Evolutionary conservation across 2,329 filamentous ascomycete genomes (phyloP), one percentile per base, ranked within the genome.

Genomic region (Apiospora kogelbergensis): DNA sequence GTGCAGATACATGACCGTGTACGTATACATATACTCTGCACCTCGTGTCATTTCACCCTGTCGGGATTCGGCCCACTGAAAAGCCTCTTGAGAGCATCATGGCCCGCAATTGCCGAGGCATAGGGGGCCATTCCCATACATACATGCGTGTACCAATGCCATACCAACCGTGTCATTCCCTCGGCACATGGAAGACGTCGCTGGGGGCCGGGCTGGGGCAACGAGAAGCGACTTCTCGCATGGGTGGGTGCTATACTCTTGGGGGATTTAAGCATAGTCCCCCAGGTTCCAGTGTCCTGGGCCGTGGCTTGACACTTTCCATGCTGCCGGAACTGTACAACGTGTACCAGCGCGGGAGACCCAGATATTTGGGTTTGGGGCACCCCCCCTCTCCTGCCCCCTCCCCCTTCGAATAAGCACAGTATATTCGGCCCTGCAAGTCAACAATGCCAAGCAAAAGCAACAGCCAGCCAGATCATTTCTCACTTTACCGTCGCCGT

Each of bases 261-360:
- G 37, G n/a, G 26, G 10, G 26, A 57, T 60, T 60, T 60, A 60
- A 60, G 53, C 53, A n/a, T 60, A 60, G 53, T 60, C 30, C 53
- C 33, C 53, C 53, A 60, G 53, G 53, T 60, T 60, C 53, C 53
- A 60, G 53, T 37, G 30, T 60, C 53, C 53, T 60, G 53, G 53
- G 53, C 53, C 53, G 53, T 60, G 53, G 53, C 53, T 60, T 60
- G 30, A 60, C 30, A 37, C 53, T 60, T 60, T n/a, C 53, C 53
- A 60, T 60, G 26, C 53, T 37, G 53, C 30, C 53, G 53, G 53
- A 60, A 60, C 53, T n/a, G 53, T 60, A 37, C 53, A 60, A 60
- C 53, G 53, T 60, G 30, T 60, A 60, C 53, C 53, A 60, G 53
- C 33, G 37, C 53, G 53, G 53, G 53, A 60, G 53, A 60, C 53